Percentiles rank a stretch among this genome's conserved stretches.
phyloP scores from a whole-genome alignment of 1,139 yeast genomes.

The Taphrina betulina region DNA sequence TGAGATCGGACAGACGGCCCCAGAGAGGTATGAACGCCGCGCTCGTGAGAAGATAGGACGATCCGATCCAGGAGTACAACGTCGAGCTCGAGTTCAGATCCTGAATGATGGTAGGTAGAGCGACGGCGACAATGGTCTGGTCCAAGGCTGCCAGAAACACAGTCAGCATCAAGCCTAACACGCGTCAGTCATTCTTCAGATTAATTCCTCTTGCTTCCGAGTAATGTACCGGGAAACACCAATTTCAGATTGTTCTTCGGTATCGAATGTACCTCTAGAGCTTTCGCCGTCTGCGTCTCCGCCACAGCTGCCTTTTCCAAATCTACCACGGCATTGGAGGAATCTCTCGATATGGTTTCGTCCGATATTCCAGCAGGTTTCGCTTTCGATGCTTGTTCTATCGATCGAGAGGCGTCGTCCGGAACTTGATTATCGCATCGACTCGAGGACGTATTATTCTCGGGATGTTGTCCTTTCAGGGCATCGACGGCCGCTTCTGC shows the following conservation, averaged over 20 bases:
- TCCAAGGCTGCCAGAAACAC: constrained; percentile 65
- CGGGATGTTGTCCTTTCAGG: too few relatives aligned
- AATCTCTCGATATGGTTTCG: background rate
- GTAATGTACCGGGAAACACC: constrained; percentile 47
- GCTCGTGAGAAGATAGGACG: constrained; percentile 54
- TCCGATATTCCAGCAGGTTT: background rate
- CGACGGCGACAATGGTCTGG: constrained; percentile 64
- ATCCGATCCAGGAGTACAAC: constrained; percentile 51
- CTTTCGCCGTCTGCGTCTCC: background rate
- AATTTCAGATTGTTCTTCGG: constrained; percentile 42
- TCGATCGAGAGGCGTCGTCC: too few relatives aligned
- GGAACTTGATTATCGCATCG: too few relatives aligned
- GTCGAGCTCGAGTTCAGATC: constrained; percentile 56
- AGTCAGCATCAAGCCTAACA: constrained; percentile 52
- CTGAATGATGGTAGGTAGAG: constrained; percentile 56
- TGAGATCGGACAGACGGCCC: constrained; percentile 61
- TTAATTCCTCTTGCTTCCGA: too few relatives aligned
- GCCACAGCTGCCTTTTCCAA: constrained; percentile 9
- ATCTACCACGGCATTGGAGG: too few relatives aligned
- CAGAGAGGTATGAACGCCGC: constrained; percentile 60
- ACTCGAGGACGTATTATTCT: too few relatives aligned
- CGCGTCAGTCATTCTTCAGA: too few relatives aligned
- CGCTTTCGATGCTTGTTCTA: background rate
- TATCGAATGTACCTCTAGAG: constrained; percentile 3
- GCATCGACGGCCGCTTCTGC: background rate